Percentiles rank a stretch among this genome's conserved stretches.
Conservation (phyloP, 257 asterid genomes). For the Coffea canephora region DNA sequence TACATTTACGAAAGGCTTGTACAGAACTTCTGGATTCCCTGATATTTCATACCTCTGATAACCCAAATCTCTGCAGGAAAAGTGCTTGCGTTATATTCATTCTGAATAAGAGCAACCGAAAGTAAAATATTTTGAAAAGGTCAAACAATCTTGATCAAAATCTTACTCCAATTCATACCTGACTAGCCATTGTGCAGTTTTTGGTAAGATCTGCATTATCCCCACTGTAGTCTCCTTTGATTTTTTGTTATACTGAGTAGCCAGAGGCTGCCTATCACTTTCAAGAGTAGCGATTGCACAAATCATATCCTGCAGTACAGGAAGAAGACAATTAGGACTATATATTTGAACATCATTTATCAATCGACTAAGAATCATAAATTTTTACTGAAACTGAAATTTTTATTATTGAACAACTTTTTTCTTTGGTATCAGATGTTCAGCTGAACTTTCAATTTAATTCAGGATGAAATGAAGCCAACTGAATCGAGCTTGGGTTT, state of each 20-base stretch:
- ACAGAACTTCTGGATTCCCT: slow-evolving; percentile 46
- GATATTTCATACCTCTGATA: slow-evolving; percentile 49
- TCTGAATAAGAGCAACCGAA: slow-evolving; percentile 4
- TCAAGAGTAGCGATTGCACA: slow-evolving; percentile 94
- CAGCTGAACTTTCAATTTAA: not conserved
- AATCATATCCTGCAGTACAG: slow-evolving; percentile 68
- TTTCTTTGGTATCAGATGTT: not conserved
- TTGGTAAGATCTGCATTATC: slow-evolving; percentile 73
- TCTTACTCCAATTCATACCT: slow-evolving; percentile 35
- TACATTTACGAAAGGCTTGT: slow-evolving; percentile 72
- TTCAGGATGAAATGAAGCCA: not conserved
- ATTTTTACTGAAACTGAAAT: not conserved
- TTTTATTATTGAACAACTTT: not conserved
- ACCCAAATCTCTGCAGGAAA: slow-evolving; percentile 71
- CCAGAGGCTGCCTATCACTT: slow-evolving; percentile 77
- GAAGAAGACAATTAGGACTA: slow-evolving; percentile 8
- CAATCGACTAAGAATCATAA: not conserved
- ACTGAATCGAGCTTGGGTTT: too few relatives aligned
- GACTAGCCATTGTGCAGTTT: slow-evolving; percentile 76
- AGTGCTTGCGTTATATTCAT: slow-evolving; percentile 13
- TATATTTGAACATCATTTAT: slow-evolving; percentile 3
- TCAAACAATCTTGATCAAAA: not conserved
- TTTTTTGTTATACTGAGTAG: slow-evolving; percentile 59
- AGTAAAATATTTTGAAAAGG: not conserved
- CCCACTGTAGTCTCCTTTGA: slow-evolving; percentile 61